These are phyloP conservation scores for Fusarium falciforme DNA, from an alignment of 2,329 filamentous ascomycete species.

Conservation along the genomic window DNA sequence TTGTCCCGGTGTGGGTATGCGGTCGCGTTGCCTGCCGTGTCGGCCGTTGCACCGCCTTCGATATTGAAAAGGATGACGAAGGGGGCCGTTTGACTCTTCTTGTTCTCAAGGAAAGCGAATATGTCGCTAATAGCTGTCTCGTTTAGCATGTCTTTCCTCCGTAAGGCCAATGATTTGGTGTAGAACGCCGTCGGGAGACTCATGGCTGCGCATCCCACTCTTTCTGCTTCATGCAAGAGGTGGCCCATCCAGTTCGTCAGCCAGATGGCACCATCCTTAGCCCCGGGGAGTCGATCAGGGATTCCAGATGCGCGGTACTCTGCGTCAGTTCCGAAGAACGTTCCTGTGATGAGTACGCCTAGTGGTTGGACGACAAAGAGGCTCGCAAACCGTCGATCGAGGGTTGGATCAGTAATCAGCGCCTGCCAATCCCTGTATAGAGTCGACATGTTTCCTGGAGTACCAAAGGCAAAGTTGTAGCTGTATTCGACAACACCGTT, in stretches of 20 bases:
- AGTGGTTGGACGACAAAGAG: slow-evolving; percentile 66
- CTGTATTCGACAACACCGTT: slow-evolving; percentile 68
- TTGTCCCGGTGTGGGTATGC: slow-evolving; percentile 74
- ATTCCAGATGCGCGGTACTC: slow-evolving; percentile 67
- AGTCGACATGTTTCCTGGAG: slow-evolving; percentile 58
- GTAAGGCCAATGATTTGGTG: slow-evolving; percentile 68
- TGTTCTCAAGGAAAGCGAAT: slow-evolving; percentile 64
- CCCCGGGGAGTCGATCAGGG: slow-evolving; percentile 56
- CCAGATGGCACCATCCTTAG: slow-evolving; percentile 56
- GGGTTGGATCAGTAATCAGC: slow-evolving; percentile 62
- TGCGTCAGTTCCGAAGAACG: slow-evolving; percentile 68
- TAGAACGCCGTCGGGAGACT: slow-evolving; percentile 64
- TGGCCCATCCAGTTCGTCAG: slow-evolving; percentile 72
- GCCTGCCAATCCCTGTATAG: slow-evolving; percentile 69
- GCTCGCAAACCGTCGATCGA: slow-evolving; percentile 69
- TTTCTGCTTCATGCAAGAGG: slow-evolving; percentile 63
- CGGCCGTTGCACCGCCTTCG: slow-evolving; percentile 68
- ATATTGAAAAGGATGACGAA: slow-evolving; percentile 74
- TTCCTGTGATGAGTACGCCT: slow-evolving; percentile 67
- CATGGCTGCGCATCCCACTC: slow-evolving; percentile 59
- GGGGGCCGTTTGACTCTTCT: slow-evolving; percentile 61
- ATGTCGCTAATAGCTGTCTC: slow-evolving; percentile 58
- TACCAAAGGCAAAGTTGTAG: slow-evolving; percentile 64
- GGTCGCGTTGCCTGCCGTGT: slow-evolving; percentile 65
- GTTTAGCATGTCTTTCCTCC: slow-evolving; percentile 59